Base-by-base conservation (phyloP, 179 eudicot species). In the Amaranthus tricolor region DNA sequence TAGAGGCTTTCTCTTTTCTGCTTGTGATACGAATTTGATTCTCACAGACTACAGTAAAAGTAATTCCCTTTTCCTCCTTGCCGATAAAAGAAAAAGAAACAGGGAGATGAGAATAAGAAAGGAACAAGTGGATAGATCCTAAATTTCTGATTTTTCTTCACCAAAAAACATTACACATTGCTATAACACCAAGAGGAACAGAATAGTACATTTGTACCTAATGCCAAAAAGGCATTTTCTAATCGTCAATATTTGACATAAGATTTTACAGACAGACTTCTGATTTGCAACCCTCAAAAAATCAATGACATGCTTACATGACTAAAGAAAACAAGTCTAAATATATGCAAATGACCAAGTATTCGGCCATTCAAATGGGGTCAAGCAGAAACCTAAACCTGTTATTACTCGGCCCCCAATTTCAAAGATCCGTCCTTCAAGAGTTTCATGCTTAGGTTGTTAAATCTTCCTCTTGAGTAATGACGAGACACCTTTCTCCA, bases 401-500 rank as follows among this genome's bases (percentile, higher is more conserved):
- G 66, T 62, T 54, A 68, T 84, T 65, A 84, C 83, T 88, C 94
- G 47, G 76, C 81, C 54, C 92, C 92, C 82, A 86, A 78, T 77
- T 90, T 90, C 53, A 93, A 65, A 70, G 98, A 91, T 59, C 97
- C 97, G 53, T 92, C 97, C 82, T 90, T 92, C 89, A 92, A 85
- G 67, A 92, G 83, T 88, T 88, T 92, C 74, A 86, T 75, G 80
- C 97, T 92, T 62, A 92, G 81, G 73, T 87, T 92, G 84, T 92
- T 92, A 74, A 92, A 90, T 89, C 97, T 83, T 75, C 94, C 97
- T 83, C 96, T 84, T 13, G 97, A 92, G 84, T 92, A 92, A 78
- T 90, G 97, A 40, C 97, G 83, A 66, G 97, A 90, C 31, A 94
- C 97, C 82, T 92, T 92, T 85, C 96, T 90, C 97, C 96, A 90